These are phyloP conservation scores for Lactuca sativa DNA, from an alignment of 129 eudicot genomes.

Conservation along the genomic window DNA sequence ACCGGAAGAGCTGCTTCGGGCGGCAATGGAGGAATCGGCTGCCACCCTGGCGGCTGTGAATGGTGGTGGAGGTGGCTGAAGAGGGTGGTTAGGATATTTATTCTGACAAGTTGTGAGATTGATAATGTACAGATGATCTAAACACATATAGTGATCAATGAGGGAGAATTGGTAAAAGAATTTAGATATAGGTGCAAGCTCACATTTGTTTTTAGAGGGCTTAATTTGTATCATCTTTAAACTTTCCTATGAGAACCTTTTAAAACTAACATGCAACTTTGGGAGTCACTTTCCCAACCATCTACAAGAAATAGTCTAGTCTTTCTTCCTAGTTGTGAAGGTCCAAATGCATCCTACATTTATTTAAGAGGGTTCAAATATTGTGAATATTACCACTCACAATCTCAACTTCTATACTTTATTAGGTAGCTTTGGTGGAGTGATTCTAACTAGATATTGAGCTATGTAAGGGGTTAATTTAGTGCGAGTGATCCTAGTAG, in stretches of 20 bases:
- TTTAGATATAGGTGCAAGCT: slow-evolving; percentile 36
- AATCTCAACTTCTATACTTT: too few relatives aligned
- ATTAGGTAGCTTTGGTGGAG: too few relatives aligned
- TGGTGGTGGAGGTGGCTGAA: slow-evolving; percentile 16
- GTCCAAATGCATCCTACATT: too few relatives aligned
- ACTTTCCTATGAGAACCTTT: slow-evolving; percentile 11
- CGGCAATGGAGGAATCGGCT: slow-evolving; percentile 14
- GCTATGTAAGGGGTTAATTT: too few relatives aligned
- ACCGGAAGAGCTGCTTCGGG: slow-evolving; percentile 74
- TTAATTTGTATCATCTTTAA: slow-evolving; percentile 21
- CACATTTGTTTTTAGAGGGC: slow-evolving; percentile 44
- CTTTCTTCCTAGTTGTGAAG: too few relatives aligned
- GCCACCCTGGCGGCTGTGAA: slow-evolving; percentile 8
- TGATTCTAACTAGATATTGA: too few relatives aligned
- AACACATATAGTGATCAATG: slow-evolving; percentile 31
- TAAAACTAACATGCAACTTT: too few relatives aligned
- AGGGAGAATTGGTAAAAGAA: slow-evolving; percentile 23
- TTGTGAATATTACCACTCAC: too few relatives aligned
- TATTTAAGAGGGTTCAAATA: too few relatives aligned
- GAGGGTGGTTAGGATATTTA: slow-evolving; percentile 16
- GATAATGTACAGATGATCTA: slow-evolving; percentile 51
- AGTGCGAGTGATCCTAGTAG: too few relatives aligned
- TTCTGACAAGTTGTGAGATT: slow-evolving; percentile 42
- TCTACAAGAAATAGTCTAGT: too few relatives aligned
- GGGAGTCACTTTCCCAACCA: too few relatives aligned